phyloP scores from a whole-genome alignment of 306 rosid species.

The Aeschynomene evenia region DNA sequence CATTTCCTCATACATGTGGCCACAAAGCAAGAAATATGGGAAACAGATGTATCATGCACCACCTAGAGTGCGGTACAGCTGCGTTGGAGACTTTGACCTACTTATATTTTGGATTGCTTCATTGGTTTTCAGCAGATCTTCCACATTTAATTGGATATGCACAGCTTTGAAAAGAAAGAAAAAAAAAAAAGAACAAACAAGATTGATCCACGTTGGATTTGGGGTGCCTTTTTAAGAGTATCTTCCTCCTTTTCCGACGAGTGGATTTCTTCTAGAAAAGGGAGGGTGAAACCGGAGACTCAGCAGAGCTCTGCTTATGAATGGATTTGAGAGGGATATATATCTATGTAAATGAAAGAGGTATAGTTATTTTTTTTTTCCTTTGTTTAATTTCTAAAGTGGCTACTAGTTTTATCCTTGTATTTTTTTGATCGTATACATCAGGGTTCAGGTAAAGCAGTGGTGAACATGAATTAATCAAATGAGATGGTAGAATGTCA shows the following conservation, averaged over 20 bases:
- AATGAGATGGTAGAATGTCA: neutral
- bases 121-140: slow-evolving; percentile 23
- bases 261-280: slow-evolving; percentile 30
- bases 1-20: slow-evolving; percentile 38
- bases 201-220: slow-evolving; percentile 10
- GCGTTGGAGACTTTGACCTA: slow-evolving; percentile 36
- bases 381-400: neutral
- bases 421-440: neutral
- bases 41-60: slow-evolving; percentile 14
- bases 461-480: neutral
- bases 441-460: neutral
- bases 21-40: slow-evolving; percentile 28
- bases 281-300: slow-evolving; percentile 24
- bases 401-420: neutral
- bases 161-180: slow-evolving; percentile 43
- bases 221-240: slow-evolving; percentile 15
- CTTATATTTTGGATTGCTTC: slow-evolving; percentile 23
- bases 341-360: slow-evolving; percentile 36
- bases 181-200: slow-evolving; percentile 20
- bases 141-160: slow-evolving; percentile 22
- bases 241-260: slow-evolving; percentile 28
- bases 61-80: slow-evolving; percentile 56
- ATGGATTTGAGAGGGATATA: slow-evolving; percentile 22
- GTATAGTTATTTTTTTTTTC: slow-evolving; percentile 7
- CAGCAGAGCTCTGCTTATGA: slow-evolving; percentile 23